Base-by-base conservation (phyloP, 768 basidiomycete genomes). In the Tricholoma flavovirens region DNA sequence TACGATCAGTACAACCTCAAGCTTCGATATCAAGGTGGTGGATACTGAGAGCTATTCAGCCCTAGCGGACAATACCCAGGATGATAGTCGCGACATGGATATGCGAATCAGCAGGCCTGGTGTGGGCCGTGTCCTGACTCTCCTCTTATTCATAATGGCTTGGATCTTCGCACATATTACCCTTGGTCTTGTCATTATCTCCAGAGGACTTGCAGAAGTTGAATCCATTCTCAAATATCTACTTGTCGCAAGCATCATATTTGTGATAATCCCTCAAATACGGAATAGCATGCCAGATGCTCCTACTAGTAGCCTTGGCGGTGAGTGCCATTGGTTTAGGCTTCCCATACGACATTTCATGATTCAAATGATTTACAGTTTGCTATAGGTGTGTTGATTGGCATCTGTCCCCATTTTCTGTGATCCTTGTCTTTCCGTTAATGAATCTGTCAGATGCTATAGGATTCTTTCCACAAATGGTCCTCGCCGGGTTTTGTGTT, bases 381-480 rank as follows among this genome's bases (percentile, higher is more conserved):
- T 11, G 46, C 33, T 29, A 17, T 36, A 80, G 79, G 79, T 51
- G 75, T 79, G 14, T 65, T 80, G 17, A 75, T 81, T 49, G 80
- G 80, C 80, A 65, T 50, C 70, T 60, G 30, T 29, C 30, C 17
- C 7, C 2, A 26, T 2, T 24, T 42, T 5, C 24, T 33, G 29
- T 15, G 14, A 22, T 4, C 24, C 32, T 45, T 21, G 15, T 36
- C 29, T 29, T 10, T 22, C 11, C 14, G 30, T 33, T 55, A 19
- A 55, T 32, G n/a, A n/a, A 52, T n/a, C 9, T 33, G 11, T 38
- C 57, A 82, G 80, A 83, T 60, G 69, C 69, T 45, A 81, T 84
- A 48, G 83, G 81, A 1, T 81, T 76, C 64, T 83, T 84, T 62
- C 80, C 82, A 5, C 82, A 84, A 63, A 82, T 83, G 78, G 68